phyloP scores from a whole-genome alignment of 179 eudicot genomes.

The Spinacia oleracea region DNA sequence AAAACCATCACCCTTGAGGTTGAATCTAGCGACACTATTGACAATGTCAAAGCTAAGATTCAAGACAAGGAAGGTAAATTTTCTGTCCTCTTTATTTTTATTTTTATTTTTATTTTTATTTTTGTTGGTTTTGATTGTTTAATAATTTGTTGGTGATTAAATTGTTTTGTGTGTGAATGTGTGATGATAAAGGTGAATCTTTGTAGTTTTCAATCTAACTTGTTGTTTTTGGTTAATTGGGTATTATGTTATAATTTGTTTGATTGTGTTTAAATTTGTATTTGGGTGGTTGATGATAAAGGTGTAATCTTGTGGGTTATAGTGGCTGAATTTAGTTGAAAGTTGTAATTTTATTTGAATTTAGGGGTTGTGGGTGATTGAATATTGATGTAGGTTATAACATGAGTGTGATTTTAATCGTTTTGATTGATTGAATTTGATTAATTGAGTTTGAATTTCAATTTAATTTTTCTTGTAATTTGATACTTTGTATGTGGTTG shows the following conservation, averaged over 20 bases:
- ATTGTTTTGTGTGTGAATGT: too few relatives aligned
- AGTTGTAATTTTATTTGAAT: background rate
- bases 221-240: background rate
- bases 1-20: constrained; percentile 48
- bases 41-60: constrained; percentile 46
- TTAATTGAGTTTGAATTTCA: background rate
- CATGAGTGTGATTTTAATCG: background rate
- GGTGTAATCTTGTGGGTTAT: too few relatives aligned
- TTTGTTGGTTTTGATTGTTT: background rate
- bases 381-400: background rate
- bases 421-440: background rate
- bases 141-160: background rate
- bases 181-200: background rate
- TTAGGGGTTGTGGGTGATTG: background rate
- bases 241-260: background rate
- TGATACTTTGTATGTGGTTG: background rate
- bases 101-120: background rate
- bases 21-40: constrained; percentile 45
- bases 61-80: constrained; percentile 43
- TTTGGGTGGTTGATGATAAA: too few relatives aligned
- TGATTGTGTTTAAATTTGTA: too few relatives aligned
- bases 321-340: too few relatives aligned
- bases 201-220: background rate
- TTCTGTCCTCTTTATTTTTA: background rate
- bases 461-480: background rate